Evolutionary conservation across 805 yeast species (phyloP).

Genomic region (Saturnispora serradocipensis): DNA sequence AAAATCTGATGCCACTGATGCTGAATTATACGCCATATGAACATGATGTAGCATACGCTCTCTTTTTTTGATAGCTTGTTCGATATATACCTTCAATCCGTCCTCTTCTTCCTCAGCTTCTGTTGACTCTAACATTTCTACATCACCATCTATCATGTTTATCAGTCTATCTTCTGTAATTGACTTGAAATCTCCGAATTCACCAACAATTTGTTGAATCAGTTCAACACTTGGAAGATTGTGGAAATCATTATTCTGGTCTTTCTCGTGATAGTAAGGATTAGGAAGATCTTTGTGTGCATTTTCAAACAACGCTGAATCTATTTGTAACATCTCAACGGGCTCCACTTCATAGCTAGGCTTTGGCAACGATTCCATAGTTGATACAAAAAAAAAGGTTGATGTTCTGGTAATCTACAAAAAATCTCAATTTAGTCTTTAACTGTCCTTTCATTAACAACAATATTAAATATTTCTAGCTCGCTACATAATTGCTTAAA

Average conservation of each 20-base stretch:
- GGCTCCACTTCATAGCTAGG: background rate
- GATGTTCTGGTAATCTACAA: background rate
- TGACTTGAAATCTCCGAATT: constrained; percentile 37
- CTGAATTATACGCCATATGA: constrained; percentile 72
- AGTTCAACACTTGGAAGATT: constrained; percentile 14
- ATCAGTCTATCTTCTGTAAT: constrained; percentile 47
- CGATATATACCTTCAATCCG: constrained; percentile 9
- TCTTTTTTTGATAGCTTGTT: constrained; percentile 41
- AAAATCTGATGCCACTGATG: constrained; percentile 80
- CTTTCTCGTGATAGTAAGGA: constrained; percentile 6
- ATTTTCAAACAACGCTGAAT: constrained; percentile 10
- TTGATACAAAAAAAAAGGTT: background rate
- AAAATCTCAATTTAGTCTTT: background rate
- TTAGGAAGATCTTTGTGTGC: constrained; percentile 10
- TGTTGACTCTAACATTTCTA: constrained; percentile 9
- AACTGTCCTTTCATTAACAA: background rate
- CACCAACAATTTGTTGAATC: constrained; percentile 11
- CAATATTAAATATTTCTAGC: background rate
- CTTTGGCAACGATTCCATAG: constrained; percentile 3
- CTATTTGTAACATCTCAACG: constrained; percentile 3
- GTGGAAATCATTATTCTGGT: constrained; percentile 10
- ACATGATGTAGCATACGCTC: constrained; percentile 44
- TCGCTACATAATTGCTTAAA: background rate
- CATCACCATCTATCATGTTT: constrained; percentile 33
- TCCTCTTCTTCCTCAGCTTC: constrained; percentile 13